These are phyloP conservation scores for Metarhizium robertsii DNA, from an alignment of 2,329 filamentous ascomycete species.

Conservation along the genomic window DNA sequence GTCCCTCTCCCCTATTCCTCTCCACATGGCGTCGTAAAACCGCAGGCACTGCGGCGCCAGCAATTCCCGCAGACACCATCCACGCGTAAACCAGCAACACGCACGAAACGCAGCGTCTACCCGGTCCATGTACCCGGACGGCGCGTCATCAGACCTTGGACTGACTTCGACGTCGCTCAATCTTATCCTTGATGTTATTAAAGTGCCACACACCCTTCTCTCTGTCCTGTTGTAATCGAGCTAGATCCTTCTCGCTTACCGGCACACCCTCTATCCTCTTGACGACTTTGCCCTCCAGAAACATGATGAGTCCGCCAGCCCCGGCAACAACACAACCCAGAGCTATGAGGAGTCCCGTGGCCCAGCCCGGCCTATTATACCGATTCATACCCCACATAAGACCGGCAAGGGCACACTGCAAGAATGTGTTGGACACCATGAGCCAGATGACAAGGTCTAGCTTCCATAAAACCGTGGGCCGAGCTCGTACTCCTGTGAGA, in stretches of 20 bases:
- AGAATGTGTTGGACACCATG: constrained; percentile 69
- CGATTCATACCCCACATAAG: constrained; percentile 80
- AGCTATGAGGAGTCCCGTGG: constrained; percentile 71
- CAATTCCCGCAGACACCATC: constrained; percentile 59
- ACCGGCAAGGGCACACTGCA: constrained; percentile 64
- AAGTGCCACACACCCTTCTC: constrained; percentile 49
- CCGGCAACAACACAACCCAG: constrained; percentile 62
- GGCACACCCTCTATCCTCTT: constrained; percentile 64
- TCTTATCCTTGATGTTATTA: constrained; percentile 30
- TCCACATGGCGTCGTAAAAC: constrained; percentile 23
- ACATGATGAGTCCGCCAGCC: constrained; percentile 59
- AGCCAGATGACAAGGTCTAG: constrained; percentile 72
- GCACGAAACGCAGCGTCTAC: not conserved
- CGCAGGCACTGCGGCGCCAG: constrained; percentile 31
- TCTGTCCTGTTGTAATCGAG: constrained; percentile 41
- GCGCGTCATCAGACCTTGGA: too few species aligned
- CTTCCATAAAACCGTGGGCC: constrained; percentile 61
- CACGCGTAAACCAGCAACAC: constrained; percentile 28
- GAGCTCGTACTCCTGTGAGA: constrained; percentile 63
- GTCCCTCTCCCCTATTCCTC: constrained; percentile 14
- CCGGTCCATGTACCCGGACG: not conserved
- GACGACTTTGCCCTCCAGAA: constrained; percentile 60
- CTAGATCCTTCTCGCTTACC: constrained; percentile 45
- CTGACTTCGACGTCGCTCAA: constrained; percentile 1
- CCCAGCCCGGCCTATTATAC: constrained; percentile 67